Percentiles rank a stretch among this genome's conserved stretches.
These are phyloP conservation scores for Eremothecium gossypii DNA, from an alignment of 1,139 yeast genomes.

Conservation along the genomic window DNA sequence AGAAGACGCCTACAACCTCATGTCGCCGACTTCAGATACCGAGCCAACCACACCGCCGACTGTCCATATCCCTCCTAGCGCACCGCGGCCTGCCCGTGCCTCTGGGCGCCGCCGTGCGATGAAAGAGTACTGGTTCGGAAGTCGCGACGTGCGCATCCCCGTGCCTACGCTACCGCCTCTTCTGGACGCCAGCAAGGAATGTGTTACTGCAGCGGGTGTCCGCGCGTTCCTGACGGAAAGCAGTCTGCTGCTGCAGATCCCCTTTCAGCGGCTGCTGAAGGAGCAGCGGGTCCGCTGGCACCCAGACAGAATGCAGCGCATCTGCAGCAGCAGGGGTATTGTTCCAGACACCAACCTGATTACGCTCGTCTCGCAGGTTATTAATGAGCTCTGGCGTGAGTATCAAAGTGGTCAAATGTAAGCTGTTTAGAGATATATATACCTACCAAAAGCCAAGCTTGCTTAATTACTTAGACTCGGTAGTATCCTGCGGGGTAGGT, in stretches of 20 bases:
- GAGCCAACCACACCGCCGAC: neutral
- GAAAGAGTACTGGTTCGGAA: slow-evolving; percentile 3
- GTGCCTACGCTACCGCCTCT: slow-evolving; percentile 4
- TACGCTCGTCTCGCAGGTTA: slow-evolving; percentile 7
- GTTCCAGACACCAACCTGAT: neutral
- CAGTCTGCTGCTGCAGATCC: neutral
- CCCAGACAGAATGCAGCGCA: slow-evolving; percentile 7
- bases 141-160: slow-evolving; percentile 3
- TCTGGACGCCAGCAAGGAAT: slow-evolving; percentile 2
- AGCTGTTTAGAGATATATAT: neutral
- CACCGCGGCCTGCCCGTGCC: neutral
- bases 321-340: neutral
- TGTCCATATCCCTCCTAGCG: neutral
- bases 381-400: slow-evolving; percentile 7
- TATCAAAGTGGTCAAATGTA: neutral
- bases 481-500: slow-evolving; percentile 12
- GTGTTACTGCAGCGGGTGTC: slow-evolving; percentile 1
- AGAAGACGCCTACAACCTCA: neutral
- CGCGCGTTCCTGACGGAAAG: slow-evolving; percentile 3
- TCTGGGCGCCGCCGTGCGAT: slow-evolving; percentile 1
- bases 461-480: slow-evolving; percentile 5
- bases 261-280: slow-evolving; percentile 3
- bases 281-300: slow-evolving; percentile 9
- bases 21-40: neutral
- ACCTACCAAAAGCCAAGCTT: neutral